Evolutionary conservation across 2,329 filamentous ascomycete species (phyloP).

Genomic region (Fonsecaea nubica): DNA sequence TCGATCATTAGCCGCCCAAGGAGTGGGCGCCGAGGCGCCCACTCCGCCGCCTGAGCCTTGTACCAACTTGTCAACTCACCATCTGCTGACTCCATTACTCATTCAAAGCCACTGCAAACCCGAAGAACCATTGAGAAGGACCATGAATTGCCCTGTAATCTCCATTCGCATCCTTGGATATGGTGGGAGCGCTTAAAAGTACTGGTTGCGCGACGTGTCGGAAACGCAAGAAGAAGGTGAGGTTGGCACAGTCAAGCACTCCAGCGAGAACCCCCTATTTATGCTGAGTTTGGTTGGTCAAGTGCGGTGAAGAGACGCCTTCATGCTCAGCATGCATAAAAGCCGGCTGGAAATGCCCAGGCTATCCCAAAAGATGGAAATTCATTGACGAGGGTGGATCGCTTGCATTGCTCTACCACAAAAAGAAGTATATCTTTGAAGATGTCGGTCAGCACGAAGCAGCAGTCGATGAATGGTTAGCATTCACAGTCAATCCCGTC

Average conservation of each 20-base stretch:
- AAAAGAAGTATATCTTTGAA: slow-evolving; percentile 25
- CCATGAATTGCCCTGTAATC: not conserved
- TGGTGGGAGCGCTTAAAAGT: slow-evolving; percentile 22
- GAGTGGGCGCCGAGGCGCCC: not conserved
- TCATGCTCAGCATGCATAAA: slow-evolving; percentile 12
- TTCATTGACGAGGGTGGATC: slow-evolving; percentile 21
- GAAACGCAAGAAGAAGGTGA: slow-evolving; percentile 27
- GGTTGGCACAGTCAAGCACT: not conserved
- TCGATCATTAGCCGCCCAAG: not conserved
- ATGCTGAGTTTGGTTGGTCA: not conserved
- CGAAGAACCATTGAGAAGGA: not conserved
- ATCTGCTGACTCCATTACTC: not conserved
- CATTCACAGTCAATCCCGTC: not conserved
- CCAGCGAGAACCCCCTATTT: not conserved
- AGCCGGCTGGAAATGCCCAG: slow-evolving; percentile 25
- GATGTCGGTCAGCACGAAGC: slow-evolving; percentile 1
- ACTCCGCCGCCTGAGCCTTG: not conserved
- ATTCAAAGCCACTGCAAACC: not conserved
- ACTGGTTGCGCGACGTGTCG: slow-evolving; percentile 21
- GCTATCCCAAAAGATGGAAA: slow-evolving; percentile 24
- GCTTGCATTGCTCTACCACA: slow-evolving; percentile 14
- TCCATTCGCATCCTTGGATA: not conserved
- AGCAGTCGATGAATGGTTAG: not conserved
- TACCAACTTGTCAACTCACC: not conserved
- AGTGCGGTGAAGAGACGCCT: slow-evolving; percentile 21